phyloP scores from a whole-genome alignment of 768 basidiomycete species.

The Pulveroboletus sp. region DNA sequence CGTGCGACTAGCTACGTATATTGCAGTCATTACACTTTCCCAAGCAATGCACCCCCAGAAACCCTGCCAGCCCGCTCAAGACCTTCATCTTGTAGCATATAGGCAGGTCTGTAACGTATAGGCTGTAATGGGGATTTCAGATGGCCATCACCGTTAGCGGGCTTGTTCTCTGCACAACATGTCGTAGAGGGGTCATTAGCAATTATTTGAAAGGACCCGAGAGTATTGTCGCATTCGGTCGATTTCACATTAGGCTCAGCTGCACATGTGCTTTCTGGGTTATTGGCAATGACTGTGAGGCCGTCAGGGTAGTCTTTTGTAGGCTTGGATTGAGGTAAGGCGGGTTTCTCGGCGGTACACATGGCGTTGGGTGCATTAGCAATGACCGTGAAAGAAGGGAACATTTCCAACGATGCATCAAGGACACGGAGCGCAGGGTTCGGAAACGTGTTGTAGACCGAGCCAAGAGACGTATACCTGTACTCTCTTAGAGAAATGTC shows the following conservation, averaged over 20 bases:
- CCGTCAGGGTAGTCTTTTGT: not conserved
- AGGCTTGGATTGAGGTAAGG: not conserved
- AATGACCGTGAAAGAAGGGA: conserved; percentile 23
- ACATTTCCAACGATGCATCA: conserved; percentile 6
- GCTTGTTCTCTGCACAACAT: conserved; percentile 15
- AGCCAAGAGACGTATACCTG: conserved; percentile 97
- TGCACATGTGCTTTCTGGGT: conserved; percentile 16
- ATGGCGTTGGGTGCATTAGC: conserved; percentile 16
- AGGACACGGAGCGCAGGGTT: conserved; percentile 72
- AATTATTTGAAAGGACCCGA: conserved; percentile 17
- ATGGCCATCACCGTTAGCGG: not conserved
- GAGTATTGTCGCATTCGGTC: not conserved
- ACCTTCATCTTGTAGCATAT: conserved; percentile 71
- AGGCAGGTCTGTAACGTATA: conserved; percentile 68
- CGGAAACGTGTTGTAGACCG: conserved; percentile 90
- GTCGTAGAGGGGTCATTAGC: conserved; percentile 20
- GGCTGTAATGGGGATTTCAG: conserved; percentile 2
- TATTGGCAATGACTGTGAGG: conserved; percentile 18
- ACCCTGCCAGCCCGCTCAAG: conserved; percentile 73
- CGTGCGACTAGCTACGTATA: not conserved
- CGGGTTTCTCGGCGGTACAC: conserved; percentile 14
- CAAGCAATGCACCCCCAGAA: conserved; percentile 17
- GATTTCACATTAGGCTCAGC: conserved; percentile 10
- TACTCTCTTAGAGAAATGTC: not conserved
- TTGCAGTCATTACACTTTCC: conserved; percentile 1